Conservation (phyloP, 768 basidiomycete species). For the Auriscalpium microsporum region DNA sequence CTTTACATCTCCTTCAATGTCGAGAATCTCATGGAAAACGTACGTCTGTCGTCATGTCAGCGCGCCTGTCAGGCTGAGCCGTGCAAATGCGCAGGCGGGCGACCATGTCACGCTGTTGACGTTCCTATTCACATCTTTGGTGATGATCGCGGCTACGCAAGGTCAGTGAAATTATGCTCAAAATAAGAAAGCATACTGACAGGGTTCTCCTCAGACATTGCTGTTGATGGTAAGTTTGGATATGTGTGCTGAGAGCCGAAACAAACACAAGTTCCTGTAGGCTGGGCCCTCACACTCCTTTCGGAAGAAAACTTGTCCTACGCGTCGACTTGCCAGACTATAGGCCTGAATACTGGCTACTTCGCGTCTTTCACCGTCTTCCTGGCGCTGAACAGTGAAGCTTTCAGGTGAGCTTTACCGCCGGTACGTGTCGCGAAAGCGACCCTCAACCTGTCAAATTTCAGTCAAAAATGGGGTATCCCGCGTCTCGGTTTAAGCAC, state of each 20-base stretch:
- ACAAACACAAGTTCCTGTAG: constrained; percentile 22
- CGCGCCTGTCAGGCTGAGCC: constrained; percentile 2
- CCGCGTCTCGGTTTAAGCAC: constrained; percentile 62
- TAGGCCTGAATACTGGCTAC: constrained; percentile 92
- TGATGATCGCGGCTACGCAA: constrained; percentile 95
- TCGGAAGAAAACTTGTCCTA: constrained; percentile 93
- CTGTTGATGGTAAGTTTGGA: constrained; percentile 74
- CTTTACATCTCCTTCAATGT: constrained; percentile 68
- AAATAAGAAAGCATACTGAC: too few species aligned
- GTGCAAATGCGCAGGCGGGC: constrained; percentile 49
- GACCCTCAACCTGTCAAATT: constrained; percentile 2
- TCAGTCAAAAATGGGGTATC: constrained; percentile 67
- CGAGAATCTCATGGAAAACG: constrained; percentile 70
- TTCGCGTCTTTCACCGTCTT: constrained; percentile 97
- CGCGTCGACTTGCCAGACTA: constrained; percentile 96
- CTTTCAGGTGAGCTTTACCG: constrained; percentile 55
- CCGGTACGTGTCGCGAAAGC: background rate
- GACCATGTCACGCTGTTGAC: constrained; percentile 75
- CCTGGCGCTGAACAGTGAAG: constrained; percentile 90
- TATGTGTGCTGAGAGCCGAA: constrained; percentile 23
- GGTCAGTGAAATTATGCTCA: constrained; percentile 35
- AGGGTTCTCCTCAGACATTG: constrained; percentile 59
- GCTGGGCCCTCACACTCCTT: constrained; percentile 76
- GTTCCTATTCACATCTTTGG: constrained; percentile 77
- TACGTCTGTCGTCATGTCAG: constrained; percentile 27